phyloP scores from a whole-genome alignment of 768 basidiomycete species.

The Pisolithus orientalis region DNA sequence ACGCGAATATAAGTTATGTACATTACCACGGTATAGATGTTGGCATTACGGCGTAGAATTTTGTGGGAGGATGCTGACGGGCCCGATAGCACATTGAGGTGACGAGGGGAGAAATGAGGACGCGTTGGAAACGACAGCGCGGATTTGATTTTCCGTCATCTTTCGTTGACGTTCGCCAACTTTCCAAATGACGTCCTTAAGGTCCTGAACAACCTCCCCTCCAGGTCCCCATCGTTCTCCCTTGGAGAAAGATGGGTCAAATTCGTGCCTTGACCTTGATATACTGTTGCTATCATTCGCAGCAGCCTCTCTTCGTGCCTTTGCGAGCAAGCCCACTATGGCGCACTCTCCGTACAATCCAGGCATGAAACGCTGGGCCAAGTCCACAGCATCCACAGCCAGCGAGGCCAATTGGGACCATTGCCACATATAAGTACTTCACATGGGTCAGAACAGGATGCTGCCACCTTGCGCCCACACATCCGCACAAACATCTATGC shows the following conservation, averaged over 20 bases:
- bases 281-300: slow-evolving; percentile 15
- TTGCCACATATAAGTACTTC: slow-evolving; percentile 41
- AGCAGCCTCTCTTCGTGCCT: slow-evolving; percentile 44
- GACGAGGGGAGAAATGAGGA: slow-evolving; percentile 5
- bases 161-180: slow-evolving; percentile 64
- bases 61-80: slow-evolving; percentile 34
- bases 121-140: slow-evolving; percentile 6
- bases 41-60: slow-evolving; percentile 17
- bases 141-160: slow-evolving; percentile 30
- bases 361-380: slow-evolving; percentile 24
- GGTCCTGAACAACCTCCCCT: slow-evolving; percentile 75
- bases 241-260: slow-evolving; percentile 6
- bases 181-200: slow-evolving; percentile 85
- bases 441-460: slow-evolving; percentile 39
- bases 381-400: slow-evolving; percentile 29
- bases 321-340: slow-evolving; percentile 51
- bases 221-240: slow-evolving; percentile 62
- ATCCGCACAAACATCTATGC: slow-evolving; percentile 35
- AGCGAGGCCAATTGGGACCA: slow-evolving; percentile 44
- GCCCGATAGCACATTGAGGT: slow-evolving; percentile 17
- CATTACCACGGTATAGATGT: slow-evolving; percentile 6
- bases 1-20: slow-evolving; percentile 10
- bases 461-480: slow-evolving; percentile 42
- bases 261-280: slow-evolving; percentile 19
- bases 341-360: slow-evolving; percentile 52